These are phyloP conservation scores for Hypholoma fasciculare DNA, from an alignment of 768 basidiomycete genomes.

Conservation along the genomic window DNA sequence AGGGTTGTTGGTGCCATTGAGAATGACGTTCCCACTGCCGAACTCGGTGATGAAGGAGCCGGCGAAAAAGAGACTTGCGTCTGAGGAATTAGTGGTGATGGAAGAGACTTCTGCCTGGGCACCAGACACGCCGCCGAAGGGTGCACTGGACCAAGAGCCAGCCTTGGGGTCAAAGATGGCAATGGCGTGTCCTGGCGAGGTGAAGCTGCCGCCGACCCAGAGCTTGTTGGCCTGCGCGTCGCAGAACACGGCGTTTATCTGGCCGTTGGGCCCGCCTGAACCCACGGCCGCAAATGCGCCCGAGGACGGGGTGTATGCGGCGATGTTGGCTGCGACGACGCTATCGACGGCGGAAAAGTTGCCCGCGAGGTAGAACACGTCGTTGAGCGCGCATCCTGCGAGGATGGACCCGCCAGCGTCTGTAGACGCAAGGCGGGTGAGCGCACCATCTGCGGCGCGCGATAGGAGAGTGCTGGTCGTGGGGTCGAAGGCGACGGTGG, in stretches of 20 bases:
- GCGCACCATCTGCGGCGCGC: conserved; percentile 62
- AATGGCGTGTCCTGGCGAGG: conserved; percentile 64
- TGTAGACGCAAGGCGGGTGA: conserved; percentile 73
- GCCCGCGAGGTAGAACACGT: conserved; percentile 80
- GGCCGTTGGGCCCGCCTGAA: conserved; percentile 70
- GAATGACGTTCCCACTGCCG: conserved; percentile 42
- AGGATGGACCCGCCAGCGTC: conserved; percentile 77
- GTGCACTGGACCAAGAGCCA: conserved; percentile 71
- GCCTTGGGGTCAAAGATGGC: conserved; percentile 70
- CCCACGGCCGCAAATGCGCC: conserved; percentile 63
- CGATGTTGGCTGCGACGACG: conserved; percentile 67
- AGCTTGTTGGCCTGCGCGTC: conserved; percentile 63
- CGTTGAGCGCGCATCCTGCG: conserved; percentile 70
- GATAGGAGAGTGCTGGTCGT: conserved; percentile 71
- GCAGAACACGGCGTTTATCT: conserved; percentile 75
- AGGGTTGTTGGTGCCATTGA: conserved; percentile 77
- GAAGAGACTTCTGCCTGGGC: conserved; percentile 67
- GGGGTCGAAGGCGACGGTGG: conserved; percentile 62
- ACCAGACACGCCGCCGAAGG: conserved; percentile 82
- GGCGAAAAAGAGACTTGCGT: conserved; percentile 78
- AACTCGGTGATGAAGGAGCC: conserved; percentile 87
- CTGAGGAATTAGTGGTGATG: conserved; percentile 74
- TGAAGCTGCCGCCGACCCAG: conserved; percentile 81
- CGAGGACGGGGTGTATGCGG: conserved; percentile 66
- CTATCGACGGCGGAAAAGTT: conserved; percentile 73